Evolutionary conservation across 192 early-diverging fungal genomes (phyloP), one percentile per base, ranked within the genome.

Genomic region (Phycomyces blakesleeanus): DNA sequence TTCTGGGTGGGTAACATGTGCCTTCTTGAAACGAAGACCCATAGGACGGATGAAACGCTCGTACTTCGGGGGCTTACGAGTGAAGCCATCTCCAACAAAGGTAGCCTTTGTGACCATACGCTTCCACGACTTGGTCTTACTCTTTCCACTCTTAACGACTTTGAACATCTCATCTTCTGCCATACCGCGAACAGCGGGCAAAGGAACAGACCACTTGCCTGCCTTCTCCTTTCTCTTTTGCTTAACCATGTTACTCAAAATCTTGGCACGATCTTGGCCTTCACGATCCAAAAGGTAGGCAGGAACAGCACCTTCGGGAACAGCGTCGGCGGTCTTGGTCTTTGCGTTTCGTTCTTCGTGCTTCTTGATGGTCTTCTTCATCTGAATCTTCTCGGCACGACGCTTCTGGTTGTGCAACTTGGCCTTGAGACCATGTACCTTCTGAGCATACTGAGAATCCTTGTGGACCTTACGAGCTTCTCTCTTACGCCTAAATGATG

Each of bases 151-250:
- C 74, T 93, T 93, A 58, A 96, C 76, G 6, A 99, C 97, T 83
- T 94, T 95, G 82, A 97, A 97, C 81, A 99, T 95, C 80, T 99
- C 97, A 61, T 96, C 97, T 76, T 99, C 97, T 56, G 96, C 94
- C 83, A 99, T 94, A 56, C 95, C 97, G 63, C 93, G 92, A 25
- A 99, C 97, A 80, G 96, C 96, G 64, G 97, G 97, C 72, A 99
- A 70, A 22, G 97, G 97, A 14, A 99, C 97, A 40, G 83, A 79
- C 96, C 95, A 95, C 76, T 98, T 98, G 29, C 94, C 96, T 18
- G 96, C 96, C 85, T 97, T 97, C 79, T 99, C 97, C 85, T 97
- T 99, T 59, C 97, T 87, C 87, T 99, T 99, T 76, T 99, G 97
- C 85, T 99, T 99, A 69, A 99, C 91, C 93, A 96, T 95, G 82